phyloP scores from a whole-genome alignment of 441 rosid genomes.

The Hura crepitans region DNA sequence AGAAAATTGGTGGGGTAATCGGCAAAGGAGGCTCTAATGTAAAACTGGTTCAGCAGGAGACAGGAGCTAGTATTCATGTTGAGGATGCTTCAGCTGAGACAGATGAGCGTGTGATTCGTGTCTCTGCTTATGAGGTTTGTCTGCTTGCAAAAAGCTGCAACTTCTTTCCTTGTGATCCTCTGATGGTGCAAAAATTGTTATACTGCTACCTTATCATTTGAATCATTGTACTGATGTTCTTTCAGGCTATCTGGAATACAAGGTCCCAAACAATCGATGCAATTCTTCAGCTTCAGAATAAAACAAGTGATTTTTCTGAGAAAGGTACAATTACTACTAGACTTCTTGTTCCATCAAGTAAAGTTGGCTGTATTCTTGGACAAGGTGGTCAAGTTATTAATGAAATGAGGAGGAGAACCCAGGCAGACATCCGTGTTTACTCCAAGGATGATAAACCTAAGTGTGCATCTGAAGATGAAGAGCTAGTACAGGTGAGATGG shows the following conservation, averaged over 20 bases:
- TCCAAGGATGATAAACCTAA: conserved; percentile 54
- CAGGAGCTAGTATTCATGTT: conserved; percentile 53
- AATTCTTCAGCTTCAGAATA: conserved; percentile 52
- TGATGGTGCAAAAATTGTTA: too few relatives aligned
- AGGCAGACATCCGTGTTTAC: conserved; percentile 52
- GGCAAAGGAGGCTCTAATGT: conserved; percentile 59
- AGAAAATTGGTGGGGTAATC: conserved; percentile 59
- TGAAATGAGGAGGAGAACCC: conserved; percentile 62
- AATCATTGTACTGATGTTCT: conserved; percentile 9
- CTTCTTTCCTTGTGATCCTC: not conserved
- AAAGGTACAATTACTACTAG: conserved; percentile 44
- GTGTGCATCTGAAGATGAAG: conserved; percentile 56
- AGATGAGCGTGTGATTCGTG: conserved; percentile 48
- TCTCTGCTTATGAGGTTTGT: conserved; percentile 52
- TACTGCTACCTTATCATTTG: too few relatives aligned
- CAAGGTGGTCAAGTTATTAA: conserved; percentile 61
- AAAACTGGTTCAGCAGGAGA: conserved; percentile 47
- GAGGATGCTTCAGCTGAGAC: conserved; percentile 44
- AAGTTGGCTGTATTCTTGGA: conserved; percentile 59
- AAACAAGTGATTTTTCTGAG: conserved; percentile 47
- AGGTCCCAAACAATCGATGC: conserved; percentile 54
- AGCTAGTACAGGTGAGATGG: conserved; percentile 64
- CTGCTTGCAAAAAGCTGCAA: conserved; percentile 1
- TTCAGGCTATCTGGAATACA: conserved; percentile 46
- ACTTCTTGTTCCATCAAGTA: conserved; percentile 57